Evolutionary conservation across 116 monocot genomes (phyloP).

Genomic region (Papilionanthe hybrid): DNA sequence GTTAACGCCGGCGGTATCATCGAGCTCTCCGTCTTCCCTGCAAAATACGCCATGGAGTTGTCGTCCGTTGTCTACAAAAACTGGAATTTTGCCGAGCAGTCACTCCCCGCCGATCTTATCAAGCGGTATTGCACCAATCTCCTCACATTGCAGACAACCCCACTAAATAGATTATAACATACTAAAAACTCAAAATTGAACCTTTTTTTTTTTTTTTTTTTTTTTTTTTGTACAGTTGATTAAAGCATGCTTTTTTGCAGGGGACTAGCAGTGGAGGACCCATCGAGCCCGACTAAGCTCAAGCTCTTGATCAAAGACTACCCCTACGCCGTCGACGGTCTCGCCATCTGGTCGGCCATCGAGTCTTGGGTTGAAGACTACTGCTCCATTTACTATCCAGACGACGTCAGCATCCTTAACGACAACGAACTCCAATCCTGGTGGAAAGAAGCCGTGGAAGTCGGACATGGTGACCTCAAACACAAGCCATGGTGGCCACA

Average conservation of each 20-base stretch:
- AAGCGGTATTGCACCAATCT: slow-evolving; percentile 21
- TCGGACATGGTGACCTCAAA: slow-evolving; percentile 58
- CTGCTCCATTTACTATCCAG: slow-evolving; percentile 26
- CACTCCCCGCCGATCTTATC: slow-evolving; percentile 51
- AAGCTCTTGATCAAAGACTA: slow-evolving; percentile 52
- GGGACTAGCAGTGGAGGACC: slow-evolving; percentile 74
- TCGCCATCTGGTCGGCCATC: slow-evolving; percentile 60
- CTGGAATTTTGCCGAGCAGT: slow-evolving; percentile 58
- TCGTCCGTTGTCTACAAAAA: slow-evolving; percentile 37
- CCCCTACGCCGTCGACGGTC: slow-evolving; percentile 69
- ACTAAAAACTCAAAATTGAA: no score
- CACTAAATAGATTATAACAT: no score
- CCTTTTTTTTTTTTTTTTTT: no score
- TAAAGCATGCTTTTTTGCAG: slow-evolving; percentile 13
- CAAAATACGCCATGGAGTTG: slow-evolving; percentile 47
- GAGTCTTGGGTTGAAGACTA: slow-evolving; percentile 44
- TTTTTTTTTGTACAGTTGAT: no score
- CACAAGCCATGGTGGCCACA: slow-evolving; percentile 67
- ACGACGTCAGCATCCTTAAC: slow-evolving; percentile 1
- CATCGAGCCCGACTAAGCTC: slow-evolving; percentile 35
- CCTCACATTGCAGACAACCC: no score
- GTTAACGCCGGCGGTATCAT: slow-evolving; percentile 52
- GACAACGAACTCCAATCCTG: slow-evolving; percentile 58
- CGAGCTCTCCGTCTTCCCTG: slow-evolving; percentile 46
- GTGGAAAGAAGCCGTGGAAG: slow-evolving; percentile 34